These are phyloP conservation scores for Globisporangium emineosum DNA, from an alignment of 352 stramenopile species.

Conservation along the genomic window DNA sequence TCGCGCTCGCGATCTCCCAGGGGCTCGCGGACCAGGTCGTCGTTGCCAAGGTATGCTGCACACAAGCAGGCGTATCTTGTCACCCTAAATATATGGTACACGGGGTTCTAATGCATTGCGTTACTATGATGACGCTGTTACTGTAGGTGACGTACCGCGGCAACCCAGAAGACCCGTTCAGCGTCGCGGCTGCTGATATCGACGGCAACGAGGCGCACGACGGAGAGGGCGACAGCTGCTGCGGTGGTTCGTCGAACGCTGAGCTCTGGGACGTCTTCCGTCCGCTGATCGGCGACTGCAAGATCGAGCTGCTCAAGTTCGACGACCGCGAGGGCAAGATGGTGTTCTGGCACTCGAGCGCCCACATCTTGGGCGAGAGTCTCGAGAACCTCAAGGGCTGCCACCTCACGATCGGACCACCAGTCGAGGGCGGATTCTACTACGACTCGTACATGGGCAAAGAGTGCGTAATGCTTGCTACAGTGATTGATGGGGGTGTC, in stretches of 20 bases:
- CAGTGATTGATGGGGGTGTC: neutral
- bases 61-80: neutral
- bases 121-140: neutral
- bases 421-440: slow-evolving; percentile 96
- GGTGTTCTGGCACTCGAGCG: slow-evolving; percentile 97
- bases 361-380: slow-evolving; percentile 96
- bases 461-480: slow-evolving; percentile 21
- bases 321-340: slow-evolving; percentile 94
- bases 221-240: slow-evolving; percentile 43
- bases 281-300: slow-evolving; percentile 95
- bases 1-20: slow-evolving; percentile 94
- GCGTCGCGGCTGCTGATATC: slow-evolving; percentile 81
- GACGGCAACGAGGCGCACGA: slow-evolving; percentile 81
- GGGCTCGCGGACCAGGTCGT: slow-evolving; percentile 92
- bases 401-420: slow-evolving; percentile 97
- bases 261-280: slow-evolving; percentile 98
- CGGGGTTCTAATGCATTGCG: neutral
- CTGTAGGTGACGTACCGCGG: slow-evolving; percentile 84
- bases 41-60: slow-evolving; percentile 63
- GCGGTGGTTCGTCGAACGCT: slow-evolving; percentile 51
- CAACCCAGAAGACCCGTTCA: slow-evolving; percentile 67
- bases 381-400: slow-evolving; percentile 96
- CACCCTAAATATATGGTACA: no score
- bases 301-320: slow-evolving; percentile 98
- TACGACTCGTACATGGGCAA: slow-evolving; percentile 99